These are phyloP conservation scores for Geosmithia putterillii DNA, from an alignment of 2,329 filamentous ascomycete genomes.

Conservation along the genomic window DNA sequence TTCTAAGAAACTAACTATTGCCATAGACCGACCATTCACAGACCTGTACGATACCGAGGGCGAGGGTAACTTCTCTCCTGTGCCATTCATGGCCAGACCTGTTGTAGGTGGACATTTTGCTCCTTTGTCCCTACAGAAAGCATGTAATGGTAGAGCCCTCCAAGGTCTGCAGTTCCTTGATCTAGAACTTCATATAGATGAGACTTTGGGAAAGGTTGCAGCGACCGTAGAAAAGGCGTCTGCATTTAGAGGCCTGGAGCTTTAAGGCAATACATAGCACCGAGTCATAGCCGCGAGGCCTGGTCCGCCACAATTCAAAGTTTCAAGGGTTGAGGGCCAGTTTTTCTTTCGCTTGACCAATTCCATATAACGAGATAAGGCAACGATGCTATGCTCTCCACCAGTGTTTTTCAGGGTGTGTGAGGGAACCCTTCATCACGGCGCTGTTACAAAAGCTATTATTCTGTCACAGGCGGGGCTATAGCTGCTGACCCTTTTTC, in stretches of 20 bases:
- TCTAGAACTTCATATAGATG: constrained; percentile 2
- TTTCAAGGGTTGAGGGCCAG: too few species aligned
- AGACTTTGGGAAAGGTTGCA: not conserved
- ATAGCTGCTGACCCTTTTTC: too few species aligned
- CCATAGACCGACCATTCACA: constrained; percentile 57
- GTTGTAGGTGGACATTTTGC: constrained; percentile 82
- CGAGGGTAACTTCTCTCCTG: constrained; percentile 59
- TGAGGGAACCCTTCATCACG: too few species aligned
- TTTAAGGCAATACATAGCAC: not conserved
- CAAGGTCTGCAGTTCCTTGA: constrained; percentile 41
- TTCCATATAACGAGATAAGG: too few species aligned
- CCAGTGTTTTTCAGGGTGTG: too few species aligned
- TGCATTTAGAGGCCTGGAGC: not conserved
- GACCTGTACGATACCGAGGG: constrained; percentile 77
- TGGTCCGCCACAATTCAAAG: too few species aligned
- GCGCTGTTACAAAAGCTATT: too few species aligned
- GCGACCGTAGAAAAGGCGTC: not conserved
- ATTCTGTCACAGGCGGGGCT: too few species aligned
- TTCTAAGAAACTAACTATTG: not conserved
- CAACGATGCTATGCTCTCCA: too few species aligned
- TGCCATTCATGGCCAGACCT: constrained; percentile 68
- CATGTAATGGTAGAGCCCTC: constrained; percentile 59
- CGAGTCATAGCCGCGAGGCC: not conserved
- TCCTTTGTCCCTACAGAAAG: constrained; percentile 68
- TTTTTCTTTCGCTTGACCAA: too few species aligned